A percentile compares a stretch with the other conserved stretches of the same genome.
Evolutionary conservation across 192 early-diverging fungal species (phyloP).

Genomic region (Lobosporangium transversale): DNA sequence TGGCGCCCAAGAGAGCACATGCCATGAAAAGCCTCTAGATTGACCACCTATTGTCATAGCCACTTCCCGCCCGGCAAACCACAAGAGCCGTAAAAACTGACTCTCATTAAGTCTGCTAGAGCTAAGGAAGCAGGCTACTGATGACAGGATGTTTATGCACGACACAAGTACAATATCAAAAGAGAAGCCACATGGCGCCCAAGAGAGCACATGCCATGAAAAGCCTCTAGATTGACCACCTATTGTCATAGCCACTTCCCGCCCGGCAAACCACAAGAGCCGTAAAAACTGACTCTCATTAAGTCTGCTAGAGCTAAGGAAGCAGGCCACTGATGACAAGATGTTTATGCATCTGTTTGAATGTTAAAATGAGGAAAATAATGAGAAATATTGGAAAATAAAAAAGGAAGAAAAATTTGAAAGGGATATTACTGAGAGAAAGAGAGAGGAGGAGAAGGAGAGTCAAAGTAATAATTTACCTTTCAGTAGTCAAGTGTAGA

Average conservation of each 20-base stretch:
- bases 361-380: too few relatives aligned
- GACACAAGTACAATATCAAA: not conserved
- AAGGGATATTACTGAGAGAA: too few relatives aligned
- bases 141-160: slow-evolving; percentile 17
- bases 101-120: slow-evolving; percentile 18
- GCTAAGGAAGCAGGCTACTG: slow-evolving; percentile 18
- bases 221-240: slow-evolving; percentile 21
- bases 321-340: slow-evolving; percentile 6
- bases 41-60: slow-evolving; percentile 30
- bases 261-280: not conserved
- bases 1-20: slow-evolving; percentile 37
- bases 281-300: not conserved
- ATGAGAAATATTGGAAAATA: too few relatives aligned
- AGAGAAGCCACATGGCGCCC: slow-evolving; percentile 25
- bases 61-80: slow-evolving; percentile 12
- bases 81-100: not conserved
- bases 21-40: slow-evolving; percentile 20
- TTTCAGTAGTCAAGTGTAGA: too few relatives aligned
- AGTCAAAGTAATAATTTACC: too few relatives aligned
- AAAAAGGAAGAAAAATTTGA: too few relatives aligned
- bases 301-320: slow-evolving; percentile 25
- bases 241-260: slow-evolving; percentile 24
- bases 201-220: slow-evolving; percentile 32
- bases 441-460: too few relatives aligned
- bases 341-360: slow-evolving; percentile 8